Evolutionary conservation across 441 rosid species (phyloP).

Genomic region (Aleurites moluccanus): DNA sequence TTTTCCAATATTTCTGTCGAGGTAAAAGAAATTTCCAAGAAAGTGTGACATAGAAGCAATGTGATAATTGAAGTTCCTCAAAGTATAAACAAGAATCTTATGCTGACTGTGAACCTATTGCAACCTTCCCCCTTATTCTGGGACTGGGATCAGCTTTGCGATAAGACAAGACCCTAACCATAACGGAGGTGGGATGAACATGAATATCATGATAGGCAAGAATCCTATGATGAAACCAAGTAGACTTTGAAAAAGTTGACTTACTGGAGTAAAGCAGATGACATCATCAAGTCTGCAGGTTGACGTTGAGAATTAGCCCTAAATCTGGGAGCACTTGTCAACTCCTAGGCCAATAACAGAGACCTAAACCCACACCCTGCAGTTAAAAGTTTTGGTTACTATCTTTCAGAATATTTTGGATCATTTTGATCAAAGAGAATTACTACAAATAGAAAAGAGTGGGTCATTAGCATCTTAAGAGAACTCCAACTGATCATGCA

Average conservation of each 20-base stretch:
- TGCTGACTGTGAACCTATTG: conserved; percentile 30
- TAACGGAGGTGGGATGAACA: conserved; percentile 32
- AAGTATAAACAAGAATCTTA: background rate
- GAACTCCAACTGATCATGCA: conserved; percentile 18
- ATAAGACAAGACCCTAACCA: conserved; percentile 28
- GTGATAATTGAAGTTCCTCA: background rate
- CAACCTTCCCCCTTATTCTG: conserved; percentile 22
- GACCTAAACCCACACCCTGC: conserved; percentile 58
- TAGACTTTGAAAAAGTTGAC: conserved; percentile 42
- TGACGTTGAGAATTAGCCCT: conserved; percentile 48
- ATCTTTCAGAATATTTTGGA: conserved; percentile 30
- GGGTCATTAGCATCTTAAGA: conserved; percentile 17
- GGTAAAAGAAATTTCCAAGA: background rate
- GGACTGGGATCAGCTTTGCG: conserved; percentile 27
- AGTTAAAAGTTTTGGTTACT: conserved; percentile 42
- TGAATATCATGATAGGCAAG: conserved; percentile 33
- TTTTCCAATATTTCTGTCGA: conserved; percentile 16
- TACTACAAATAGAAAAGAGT: conserved; percentile 22
- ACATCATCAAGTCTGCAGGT: conserved; percentile 51
- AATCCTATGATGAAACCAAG: conserved; percentile 46
- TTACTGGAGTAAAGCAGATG: conserved; percentile 52
- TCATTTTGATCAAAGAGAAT: conserved; percentile 32
- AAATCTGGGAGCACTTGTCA: conserved; percentile 48
- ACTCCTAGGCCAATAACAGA: conserved; percentile 51
- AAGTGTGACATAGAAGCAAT: conserved; percentile 3